Evolutionary conservation across 148 eudicot genomes (phyloP).

Genomic region (Heliosperma pusillum): DNA sequence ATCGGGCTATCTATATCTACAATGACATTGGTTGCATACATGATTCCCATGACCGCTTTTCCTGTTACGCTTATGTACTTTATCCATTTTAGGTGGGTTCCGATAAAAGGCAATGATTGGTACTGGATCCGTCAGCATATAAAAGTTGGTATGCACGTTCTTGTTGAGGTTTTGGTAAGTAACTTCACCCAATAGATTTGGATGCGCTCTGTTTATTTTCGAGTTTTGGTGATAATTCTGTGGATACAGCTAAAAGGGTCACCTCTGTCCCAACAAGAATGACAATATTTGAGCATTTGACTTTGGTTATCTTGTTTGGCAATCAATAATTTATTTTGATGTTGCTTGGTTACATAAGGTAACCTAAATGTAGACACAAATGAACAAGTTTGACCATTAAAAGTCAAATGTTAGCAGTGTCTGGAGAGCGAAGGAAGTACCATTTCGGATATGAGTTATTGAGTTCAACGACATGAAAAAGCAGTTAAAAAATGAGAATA

Average conservation of each 20-base stretch:
- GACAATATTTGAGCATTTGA: neutral
- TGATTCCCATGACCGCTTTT: neutral
- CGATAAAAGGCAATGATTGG: conserved; percentile 96
- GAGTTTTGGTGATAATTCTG: neutral
- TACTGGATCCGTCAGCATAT: conserved; percentile 98
- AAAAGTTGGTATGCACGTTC: conserved; percentile 91
- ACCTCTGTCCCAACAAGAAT: too few relatives aligned
- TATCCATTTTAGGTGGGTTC: conserved; percentile 81
- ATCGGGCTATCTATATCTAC: neutral
- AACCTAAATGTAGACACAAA: neutral
- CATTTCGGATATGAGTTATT: neutral
- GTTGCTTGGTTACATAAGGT: neutral
- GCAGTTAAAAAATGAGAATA: neutral
- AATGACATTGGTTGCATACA: neutral
- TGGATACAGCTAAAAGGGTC: too few relatives aligned
- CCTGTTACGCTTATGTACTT: conserved; percentile 16
- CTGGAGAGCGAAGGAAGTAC: neutral
- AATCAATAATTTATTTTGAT: too few relatives aligned
- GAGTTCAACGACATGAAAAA: neutral
- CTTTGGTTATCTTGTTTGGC: neutral
- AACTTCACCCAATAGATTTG: conserved; percentile 9
- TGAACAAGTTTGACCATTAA: neutral
- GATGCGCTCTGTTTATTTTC: conserved; percentile 1
- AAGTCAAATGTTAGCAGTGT: neutral
- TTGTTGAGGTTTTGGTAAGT: conserved; percentile 93